Conservation (phyloP, 768 basidiomycete genomes). For the Amanita inopinata region DNA sequence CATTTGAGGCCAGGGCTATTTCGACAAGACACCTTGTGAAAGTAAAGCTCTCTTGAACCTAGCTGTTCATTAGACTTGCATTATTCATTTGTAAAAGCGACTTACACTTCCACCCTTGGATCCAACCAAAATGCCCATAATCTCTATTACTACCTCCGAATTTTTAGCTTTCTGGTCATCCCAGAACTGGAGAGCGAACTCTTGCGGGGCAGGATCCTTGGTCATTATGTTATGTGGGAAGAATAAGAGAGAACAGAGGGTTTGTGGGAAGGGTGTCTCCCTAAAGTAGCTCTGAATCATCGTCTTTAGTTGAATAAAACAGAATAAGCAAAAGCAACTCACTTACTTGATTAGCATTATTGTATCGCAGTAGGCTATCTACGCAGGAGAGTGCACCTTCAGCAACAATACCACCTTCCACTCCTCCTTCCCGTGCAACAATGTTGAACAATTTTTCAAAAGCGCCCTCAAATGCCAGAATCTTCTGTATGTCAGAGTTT, state of each 20-base stretch:
- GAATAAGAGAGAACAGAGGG: constrained; percentile 58
- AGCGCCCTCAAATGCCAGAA: constrained; percentile 92
- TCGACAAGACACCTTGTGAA: constrained; percentile 79
- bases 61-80: constrained; percentile 6
- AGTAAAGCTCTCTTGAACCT: constrained; percentile 49
- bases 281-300: constrained; percentile 83
- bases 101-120: constrained; percentile 57
- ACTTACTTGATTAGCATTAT: constrained; percentile 86
- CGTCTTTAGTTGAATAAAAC: constrained; percentile 13
- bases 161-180: constrained; percentile 84
- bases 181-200: constrained; percentile 96
- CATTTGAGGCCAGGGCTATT: constrained; percentile 87
- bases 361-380: constrained; percentile 83
- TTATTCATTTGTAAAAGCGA: constrained; percentile 10
- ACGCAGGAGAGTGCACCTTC: constrained; percentile 82
- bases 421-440: constrained; percentile 78
- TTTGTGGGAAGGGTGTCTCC: constrained; percentile 66
- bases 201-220: constrained; percentile 60
- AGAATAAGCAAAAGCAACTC: not conserved
- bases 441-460: constrained; percentile 94
- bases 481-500: constrained; percentile 91
- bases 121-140: constrained; percentile 81
- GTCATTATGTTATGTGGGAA: constrained; percentile 58
- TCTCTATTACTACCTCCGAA: constrained; percentile 64
- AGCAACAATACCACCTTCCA: constrained; percentile 82